Percentiles rank a stretch among this genome's conserved stretches.
Evolutionary conservation across 768 basidiomycete genomes (phyloP).

Genomic region (Lactarius tabidus): DNA sequence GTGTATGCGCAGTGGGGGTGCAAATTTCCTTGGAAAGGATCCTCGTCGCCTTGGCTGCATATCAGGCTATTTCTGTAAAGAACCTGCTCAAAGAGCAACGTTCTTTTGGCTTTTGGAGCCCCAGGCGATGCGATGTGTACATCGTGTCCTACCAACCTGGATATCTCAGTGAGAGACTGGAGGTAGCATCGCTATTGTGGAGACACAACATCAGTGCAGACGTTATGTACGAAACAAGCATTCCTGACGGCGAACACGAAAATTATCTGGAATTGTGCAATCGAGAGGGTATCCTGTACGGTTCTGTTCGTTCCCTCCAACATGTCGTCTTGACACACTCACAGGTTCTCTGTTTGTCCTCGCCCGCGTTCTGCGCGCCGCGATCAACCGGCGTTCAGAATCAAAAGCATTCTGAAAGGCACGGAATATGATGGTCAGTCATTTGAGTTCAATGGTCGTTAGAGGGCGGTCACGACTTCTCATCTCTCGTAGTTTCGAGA

Average conservation of each 20-base stretch:
- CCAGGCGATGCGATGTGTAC: slow-evolving; percentile 85
- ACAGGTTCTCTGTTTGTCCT: slow-evolving; percentile 49
- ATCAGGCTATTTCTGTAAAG: slow-evolving; percentile 62
- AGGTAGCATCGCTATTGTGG: slow-evolving; percentile 75
- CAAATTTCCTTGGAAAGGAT: slow-evolving; percentile 82
- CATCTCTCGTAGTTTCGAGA: slow-evolving; percentile 42
- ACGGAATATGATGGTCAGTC: slow-evolving; percentile 67
- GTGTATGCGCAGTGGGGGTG: slow-evolving; percentile 63
- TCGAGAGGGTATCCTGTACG: slow-evolving; percentile 82
- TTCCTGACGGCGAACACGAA: slow-evolving; percentile 60
- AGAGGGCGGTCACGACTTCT: background rate
- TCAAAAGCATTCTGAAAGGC: slow-evolving; percentile 77
- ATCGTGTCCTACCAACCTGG: slow-evolving; percentile 76
- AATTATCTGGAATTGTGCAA: slow-evolving; percentile 61
- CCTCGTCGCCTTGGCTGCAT: slow-evolving; percentile 59
- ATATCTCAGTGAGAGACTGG: slow-evolving; percentile 70
- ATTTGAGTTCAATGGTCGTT: background rate
- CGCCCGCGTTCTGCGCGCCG: slow-evolving; percentile 52
- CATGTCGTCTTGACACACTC: background rate
- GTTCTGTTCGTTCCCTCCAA: background rate
- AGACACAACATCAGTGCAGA: slow-evolving; percentile 79
- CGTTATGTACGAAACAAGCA: slow-evolving; percentile 77
- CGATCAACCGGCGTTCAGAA: slow-evolving; percentile 69
- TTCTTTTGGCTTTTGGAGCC: slow-evolving; percentile 87
- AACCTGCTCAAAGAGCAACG: slow-evolving; percentile 70